Conservation (phyloP, 1,284 basidiomycete species). For the Marasmius sp. region DNA sequence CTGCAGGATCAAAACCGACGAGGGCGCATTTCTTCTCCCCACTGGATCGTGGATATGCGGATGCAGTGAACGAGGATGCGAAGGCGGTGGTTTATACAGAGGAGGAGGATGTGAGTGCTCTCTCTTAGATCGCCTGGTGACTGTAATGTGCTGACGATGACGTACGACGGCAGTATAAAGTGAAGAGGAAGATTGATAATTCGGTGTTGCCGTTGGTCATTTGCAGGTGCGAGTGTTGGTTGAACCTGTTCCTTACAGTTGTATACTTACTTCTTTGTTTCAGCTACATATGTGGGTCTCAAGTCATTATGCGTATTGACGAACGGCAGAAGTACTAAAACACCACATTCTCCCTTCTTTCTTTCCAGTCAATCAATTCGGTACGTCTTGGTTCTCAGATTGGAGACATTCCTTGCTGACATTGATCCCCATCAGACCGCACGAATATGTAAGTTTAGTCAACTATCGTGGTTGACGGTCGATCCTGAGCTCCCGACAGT, state of each 20-base stretch:
- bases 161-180: conserved; percentile 16
- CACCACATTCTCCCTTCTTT: too few species aligned
- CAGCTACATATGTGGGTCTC: conserved; percentile 48
- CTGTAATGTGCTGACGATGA: neutral
- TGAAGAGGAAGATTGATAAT: conserved; percentile 47
- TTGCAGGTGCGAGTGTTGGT: conserved; percentile 33
- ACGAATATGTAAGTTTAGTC: conserved; percentile 48
- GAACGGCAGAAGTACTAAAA: too few species aligned
- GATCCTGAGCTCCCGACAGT: conserved; percentile 24
- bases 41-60: conserved; percentile 7
- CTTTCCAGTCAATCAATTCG: conserved; percentile 52
- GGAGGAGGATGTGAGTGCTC: conserved; percentile 10
- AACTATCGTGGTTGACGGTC: neutral
- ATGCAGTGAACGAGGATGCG: conserved; percentile 10
- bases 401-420: conserved; percentile 1
- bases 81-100: conserved; percentile 10
- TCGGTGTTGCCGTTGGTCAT: conserved; percentile 48
- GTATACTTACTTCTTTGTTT: neutral
- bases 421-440: conserved; percentile 35
- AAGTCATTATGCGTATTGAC: neutral
- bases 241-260: neutral
- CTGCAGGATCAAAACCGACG: conserved; percentile 4
- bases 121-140: too few species aligned
- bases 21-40: conserved; percentile 9
- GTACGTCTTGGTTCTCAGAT: conserved; percentile 26